Base-by-base conservation (phyloP, 306 rosid species). In the Acacia acuminata region DNA sequence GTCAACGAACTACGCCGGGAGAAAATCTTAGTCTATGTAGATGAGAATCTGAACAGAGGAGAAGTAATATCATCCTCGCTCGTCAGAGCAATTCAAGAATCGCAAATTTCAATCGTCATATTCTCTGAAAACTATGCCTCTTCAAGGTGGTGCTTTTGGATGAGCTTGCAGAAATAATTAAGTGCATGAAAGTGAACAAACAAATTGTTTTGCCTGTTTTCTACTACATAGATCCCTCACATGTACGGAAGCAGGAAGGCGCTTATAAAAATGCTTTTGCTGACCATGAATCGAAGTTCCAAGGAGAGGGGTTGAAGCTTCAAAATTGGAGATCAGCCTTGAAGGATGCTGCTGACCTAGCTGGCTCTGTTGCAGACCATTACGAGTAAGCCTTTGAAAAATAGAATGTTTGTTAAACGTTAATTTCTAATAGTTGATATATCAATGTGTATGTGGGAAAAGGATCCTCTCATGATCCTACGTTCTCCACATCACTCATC, bases 251-350 rank as follows among this genome's bases (percentile, higher is more conserved):
- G 22, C 68, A 56, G 16, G 38, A 12, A 36, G 38, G 79, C 4
- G 7, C 69, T 56, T 56, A 38, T 75, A 69, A 0, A 75, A 8
- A 13, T 25, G 69, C 79, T 5, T 55, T 75, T 9, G 70, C 6
- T 24, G 5, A 58, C 3, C 69, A 76, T 8, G 55, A 76, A 40
- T 8, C 40, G 8, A 76, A 40, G 40, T 40, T 22, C 2, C 42
- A 22, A 50, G 38, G 8, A 13, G 40, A 56, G 10, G 43, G 14
- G 15, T 68, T n/a, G 4, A 58, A 22, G 55, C 8, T 56, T 16
- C 36, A 58, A 17, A 76, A 9, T 58, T 76, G 79, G 79, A 76
- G 79, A 76, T 58, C 40, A 40, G 40, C 70, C 6, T 22, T 58
- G n/a, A 76, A 58, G 8, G 42, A 22, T 40, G 53, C 40, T 56